These are phyloP conservation scores for Berkeleyomyces rouxiae DNA, from an alignment of 2,329 filamentous ascomycete species.

Conservation along the genomic window DNA sequence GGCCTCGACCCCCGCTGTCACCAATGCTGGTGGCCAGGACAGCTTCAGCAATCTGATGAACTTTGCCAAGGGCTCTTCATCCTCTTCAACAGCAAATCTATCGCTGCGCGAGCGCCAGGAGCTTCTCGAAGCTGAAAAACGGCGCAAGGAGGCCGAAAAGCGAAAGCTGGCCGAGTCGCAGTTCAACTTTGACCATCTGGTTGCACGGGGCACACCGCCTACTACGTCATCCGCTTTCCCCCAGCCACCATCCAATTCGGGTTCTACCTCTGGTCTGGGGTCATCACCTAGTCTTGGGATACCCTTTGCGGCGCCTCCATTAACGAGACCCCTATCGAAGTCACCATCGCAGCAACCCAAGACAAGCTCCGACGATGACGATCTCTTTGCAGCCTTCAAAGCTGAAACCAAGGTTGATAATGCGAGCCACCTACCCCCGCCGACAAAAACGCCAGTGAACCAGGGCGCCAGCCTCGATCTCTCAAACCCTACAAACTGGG, in stretches of 20 bases:
- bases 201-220: conserved; percentile 41
- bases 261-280: conserved; percentile 15
- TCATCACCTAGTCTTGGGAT: conserved; percentile 3
- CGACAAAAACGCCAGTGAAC: conserved; percentile 22
- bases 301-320: conserved; percentile 15
- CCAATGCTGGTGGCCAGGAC: conserved; percentile 37
- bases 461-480: conserved; percentile 31
- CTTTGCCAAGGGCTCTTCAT: conserved; percentile 28
- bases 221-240: conserved; percentile 23
- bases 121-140: conserved; percentile 46
- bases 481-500: conserved; percentile 38
- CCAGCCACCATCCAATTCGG: background rate
- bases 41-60: conserved; percentile 65
- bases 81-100: conserved; percentile 46
- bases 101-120: conserved; percentile 64
- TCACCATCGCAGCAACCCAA: background rate
- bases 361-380: conserved; percentile 27
- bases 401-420: conserved; percentile 51
- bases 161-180: conserved; percentile 55
- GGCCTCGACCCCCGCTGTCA: conserved; percentile 24
- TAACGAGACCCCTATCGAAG: background rate
- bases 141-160: conserved; percentile 57
- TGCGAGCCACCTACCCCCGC: conserved; percentile 45
- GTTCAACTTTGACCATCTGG: conserved; percentile 57
- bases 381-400: conserved; percentile 51